These are phyloP conservation scores for Colletotrichum horii DNA, from an alignment of 2,329 filamentous ascomycete genomes.

Conservation along the genomic window DNA sequence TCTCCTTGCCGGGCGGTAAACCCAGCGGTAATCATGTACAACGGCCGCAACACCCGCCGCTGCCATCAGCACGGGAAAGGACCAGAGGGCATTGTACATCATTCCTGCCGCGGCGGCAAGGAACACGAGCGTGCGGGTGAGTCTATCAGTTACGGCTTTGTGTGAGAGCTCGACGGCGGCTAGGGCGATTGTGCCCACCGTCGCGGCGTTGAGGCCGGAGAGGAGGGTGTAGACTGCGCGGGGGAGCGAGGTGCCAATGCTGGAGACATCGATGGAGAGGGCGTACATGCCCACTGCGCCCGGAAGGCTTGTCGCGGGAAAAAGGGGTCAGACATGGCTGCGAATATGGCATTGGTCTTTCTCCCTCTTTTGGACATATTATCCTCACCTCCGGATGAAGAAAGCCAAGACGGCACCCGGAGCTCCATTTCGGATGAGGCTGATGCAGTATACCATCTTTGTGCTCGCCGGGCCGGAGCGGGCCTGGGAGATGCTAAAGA, in stretches of 20 bases:
- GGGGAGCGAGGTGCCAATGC: constrained; percentile 60
- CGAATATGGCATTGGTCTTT: background rate
- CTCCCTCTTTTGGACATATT: accelerated
- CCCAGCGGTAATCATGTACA: constrained; percentile 57
- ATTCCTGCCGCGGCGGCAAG: constrained; percentile 65
- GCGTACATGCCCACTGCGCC: constrained; percentile 70
- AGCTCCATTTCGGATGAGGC: constrained; percentile 64
- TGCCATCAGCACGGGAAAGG: constrained; percentile 67
- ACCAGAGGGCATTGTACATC: constrained; percentile 72
- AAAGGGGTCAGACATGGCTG: background rate
- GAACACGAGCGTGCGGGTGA: constrained; percentile 66
- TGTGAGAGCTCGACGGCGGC: constrained; percentile 67
- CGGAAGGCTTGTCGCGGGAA: constrained; percentile 52
- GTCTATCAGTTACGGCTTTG: constrained; percentile 66
- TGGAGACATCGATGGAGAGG: constrained; percentile 64
- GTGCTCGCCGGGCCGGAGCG: constrained; percentile 68
- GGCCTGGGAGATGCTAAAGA: constrained; percentile 69
- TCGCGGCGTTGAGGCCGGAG: constrained; percentile 69
- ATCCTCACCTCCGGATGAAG: constrained; percentile 59
- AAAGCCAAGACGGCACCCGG: constrained; percentile 61
- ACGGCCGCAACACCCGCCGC: constrained; percentile 55
- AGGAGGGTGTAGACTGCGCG: constrained; percentile 66
- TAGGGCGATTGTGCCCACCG: constrained; percentile 70
- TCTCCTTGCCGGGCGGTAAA: constrained; percentile 38
- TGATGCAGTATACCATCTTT: constrained; percentile 70